These are phyloP conservation scores for Cafeteria roenbergensis DNA, from an alignment of 108 stramenopile genomes.

Conservation along the genomic window DNA sequence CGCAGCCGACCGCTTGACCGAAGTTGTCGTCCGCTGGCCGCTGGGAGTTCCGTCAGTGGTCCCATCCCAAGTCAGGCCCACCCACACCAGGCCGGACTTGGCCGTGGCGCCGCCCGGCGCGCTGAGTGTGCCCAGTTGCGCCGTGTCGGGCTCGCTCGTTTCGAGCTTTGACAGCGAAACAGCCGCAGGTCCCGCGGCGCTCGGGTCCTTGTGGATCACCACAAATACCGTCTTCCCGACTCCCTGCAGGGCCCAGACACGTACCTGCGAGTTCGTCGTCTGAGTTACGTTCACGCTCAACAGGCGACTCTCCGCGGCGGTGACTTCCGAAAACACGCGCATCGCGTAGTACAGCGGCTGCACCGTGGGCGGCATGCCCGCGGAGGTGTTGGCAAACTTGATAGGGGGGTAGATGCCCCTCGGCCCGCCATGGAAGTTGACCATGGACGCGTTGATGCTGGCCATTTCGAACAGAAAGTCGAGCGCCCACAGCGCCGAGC, in stretches of 20 bases:
- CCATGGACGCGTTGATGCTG: not conserved
- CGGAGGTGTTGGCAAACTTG: not conserved
- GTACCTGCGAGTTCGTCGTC: not conserved
- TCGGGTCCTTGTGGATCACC: not conserved
- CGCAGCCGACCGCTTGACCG: too few relatives aligned
- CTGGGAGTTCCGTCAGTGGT: too few relatives aligned
- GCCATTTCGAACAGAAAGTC: not conserved
- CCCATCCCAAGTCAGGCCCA: too few relatives aligned
- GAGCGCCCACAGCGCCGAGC: constrained; percentile 2
- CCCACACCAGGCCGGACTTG: too few relatives aligned
- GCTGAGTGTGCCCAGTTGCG: too few relatives aligned
- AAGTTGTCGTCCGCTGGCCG: too few relatives aligned
- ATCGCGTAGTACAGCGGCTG: constrained; percentile 1
- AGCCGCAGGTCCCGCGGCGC: too few relatives aligned
- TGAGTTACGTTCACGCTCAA: not conserved
- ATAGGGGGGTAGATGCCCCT: not conserved
- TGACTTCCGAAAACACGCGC: not conserved
- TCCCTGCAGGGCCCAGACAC: not conserved
- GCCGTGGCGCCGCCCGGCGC: too few relatives aligned
- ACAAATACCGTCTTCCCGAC: not conserved
- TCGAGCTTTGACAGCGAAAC: too few relatives aligned
- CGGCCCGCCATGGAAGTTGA: constrained; percentile 3
- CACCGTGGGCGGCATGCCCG: not conserved
- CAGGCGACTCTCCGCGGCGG: not conserved
- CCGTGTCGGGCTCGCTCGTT: too few relatives aligned